Base-by-base conservation (phyloP, 805 yeast species). In the Kuraishia hungarica region DNA sequence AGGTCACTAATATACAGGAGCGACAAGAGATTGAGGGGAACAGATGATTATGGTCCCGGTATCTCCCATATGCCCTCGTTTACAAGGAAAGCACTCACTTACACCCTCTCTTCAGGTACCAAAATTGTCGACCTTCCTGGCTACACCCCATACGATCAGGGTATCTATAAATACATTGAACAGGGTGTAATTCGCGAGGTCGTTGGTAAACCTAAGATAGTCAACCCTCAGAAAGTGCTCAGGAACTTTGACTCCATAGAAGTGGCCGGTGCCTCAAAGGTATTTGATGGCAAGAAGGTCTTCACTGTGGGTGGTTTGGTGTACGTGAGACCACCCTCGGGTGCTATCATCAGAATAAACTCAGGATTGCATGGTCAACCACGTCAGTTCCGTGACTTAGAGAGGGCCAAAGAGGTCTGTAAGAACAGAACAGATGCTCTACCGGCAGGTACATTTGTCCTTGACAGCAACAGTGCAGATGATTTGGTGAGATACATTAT, bases 41-140 rank as follows among this genome's bases (percentile, higher is more conserved):
- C 64, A 21, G 61, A 60, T 13, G 50, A 62, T 2, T 63, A 60
- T 47, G 81, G 81, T 1, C 83, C 83, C 0, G 77, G 82, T 1
- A 63, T 72, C 6, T 74, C 82, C 46, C 67, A 72, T 54, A 68
- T 86, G 51, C 96, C 96, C 0, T 90, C 90, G 26, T 81, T 84
- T 65, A 90, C 97, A 0, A 75, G 89, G 62, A 76, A 73, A 2
- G 61, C 75, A 15, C 75, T 80, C 55, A 70, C 67, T 3, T 80
- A 68, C 59, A 62, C 67, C 7, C 65, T 78, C 19, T 61, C 54
- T 4, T 64, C 64, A 23, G 61, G 67, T 1, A 21, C 55, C 1
- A 55, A 50, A 13, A 59, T 78, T 2, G 64, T 68, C 53, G 84
- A 80, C 60, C 77, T 78, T 0, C 83, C 83, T 0, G 83, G 83